Percentiles rank a stretch among this genome's conserved stretches.
Conservation (phyloP, 176 grass and related monocot genomes). For the Saccharum officinarum region DNA sequence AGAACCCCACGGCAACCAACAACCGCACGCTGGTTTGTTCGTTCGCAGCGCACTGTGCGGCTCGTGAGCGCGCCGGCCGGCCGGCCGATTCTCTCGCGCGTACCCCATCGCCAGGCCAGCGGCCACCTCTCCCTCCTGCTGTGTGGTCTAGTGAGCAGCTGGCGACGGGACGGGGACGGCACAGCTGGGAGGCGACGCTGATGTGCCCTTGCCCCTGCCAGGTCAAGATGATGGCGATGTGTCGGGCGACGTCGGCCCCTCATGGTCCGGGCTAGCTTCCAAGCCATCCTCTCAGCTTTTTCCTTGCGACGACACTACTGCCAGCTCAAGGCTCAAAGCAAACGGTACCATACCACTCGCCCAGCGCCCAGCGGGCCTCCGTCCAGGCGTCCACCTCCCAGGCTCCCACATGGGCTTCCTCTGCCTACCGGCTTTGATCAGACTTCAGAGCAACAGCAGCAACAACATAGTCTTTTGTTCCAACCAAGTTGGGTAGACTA, state of each 20-base stretch:
- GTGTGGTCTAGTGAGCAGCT: not conserved
- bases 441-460: not conserved
- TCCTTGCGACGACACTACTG: not conserved
- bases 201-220: not conserved
- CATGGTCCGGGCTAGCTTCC: not conserved
- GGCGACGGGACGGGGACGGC: not conserved
- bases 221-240: not conserved
- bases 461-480: too few species aligned
- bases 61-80: not conserved
- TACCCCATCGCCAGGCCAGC: not conserved
- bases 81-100: not conserved
- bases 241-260: not conserved
- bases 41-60: not conserved
- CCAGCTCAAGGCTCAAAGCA: constrained; percentile 19
- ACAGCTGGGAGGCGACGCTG: constrained; percentile 17
- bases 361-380: not conserved
- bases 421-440: not conserved
- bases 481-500: too few species aligned
- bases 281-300: constrained; percentile 6
- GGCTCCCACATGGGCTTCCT: constrained; percentile 19
- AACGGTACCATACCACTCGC: not conserved
- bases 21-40: not conserved
- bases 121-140: too few species aligned
- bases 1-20: too few species aligned
- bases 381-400: not conserved